Percentiles rank a stretch among this genome's conserved stretches.
Evolutionary conservation across 805 yeast species (phyloP).

Genomic region (Yamadazyma sp.): DNA sequence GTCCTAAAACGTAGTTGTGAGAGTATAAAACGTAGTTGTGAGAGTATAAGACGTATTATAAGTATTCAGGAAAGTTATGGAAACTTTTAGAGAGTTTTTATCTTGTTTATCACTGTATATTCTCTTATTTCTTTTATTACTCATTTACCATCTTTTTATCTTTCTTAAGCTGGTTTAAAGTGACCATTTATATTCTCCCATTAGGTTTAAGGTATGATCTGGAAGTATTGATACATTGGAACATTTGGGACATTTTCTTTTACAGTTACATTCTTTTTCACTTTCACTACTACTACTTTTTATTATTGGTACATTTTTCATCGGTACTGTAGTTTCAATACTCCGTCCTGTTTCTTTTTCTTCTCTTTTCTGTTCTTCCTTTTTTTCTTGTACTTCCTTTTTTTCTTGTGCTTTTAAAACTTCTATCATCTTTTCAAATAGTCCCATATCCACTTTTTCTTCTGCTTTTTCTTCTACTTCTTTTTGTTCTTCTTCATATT

Average conservation of each 20-base stretch:
- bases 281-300: neutral
- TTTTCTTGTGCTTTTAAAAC: slow-evolving; percentile 5
- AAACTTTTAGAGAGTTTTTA: no score
- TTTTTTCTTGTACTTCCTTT: neutral
- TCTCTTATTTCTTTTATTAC: neutral
- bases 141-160: neutral
- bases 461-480: slow-evolving; percentile 1
- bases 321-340: no score
- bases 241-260: slow-evolving; percentile 1
- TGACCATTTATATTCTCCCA: slow-evolving; percentile 31
- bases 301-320: no score
- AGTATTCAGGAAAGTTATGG: no score
- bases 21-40: no score
- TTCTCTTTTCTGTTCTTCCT: slow-evolving; percentile 1
- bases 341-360: slow-evolving; percentile 1
- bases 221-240: neutral
- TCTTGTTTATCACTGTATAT: no score
- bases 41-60: no score
- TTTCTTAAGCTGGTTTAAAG: slow-evolving; percentile 9
- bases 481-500: neutral
- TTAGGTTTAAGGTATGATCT: slow-evolving; percentile 10
- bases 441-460: neutral
- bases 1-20: no score
- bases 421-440: slow-evolving; percentile 9
- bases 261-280: neutral